Conservation (phyloP, 305 asterid species). For the Solanum hybrid region DNA sequence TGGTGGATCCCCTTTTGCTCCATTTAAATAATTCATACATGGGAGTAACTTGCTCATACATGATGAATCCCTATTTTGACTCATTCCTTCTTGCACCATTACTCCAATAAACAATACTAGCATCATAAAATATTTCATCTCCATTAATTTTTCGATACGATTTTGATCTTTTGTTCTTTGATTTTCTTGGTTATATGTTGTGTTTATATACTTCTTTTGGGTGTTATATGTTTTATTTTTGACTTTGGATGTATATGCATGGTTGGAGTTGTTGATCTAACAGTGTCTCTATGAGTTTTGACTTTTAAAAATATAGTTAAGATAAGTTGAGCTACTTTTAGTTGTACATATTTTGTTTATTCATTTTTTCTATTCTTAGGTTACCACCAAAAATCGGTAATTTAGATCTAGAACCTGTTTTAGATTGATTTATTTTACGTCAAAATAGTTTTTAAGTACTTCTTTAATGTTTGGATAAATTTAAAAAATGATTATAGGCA, state of each 20-base stretch:
- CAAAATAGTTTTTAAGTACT: background rate
- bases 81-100: background rate
- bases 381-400: background rate
- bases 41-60: constrained; percentile 1
- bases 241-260: background rate
- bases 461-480: background rate
- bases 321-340: constrained; percentile 7
- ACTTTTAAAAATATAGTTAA: background rate
- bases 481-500: too few species aligned
- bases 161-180: background rate
- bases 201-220: background rate
- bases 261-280: constrained; percentile 8
- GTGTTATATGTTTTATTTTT: background rate
- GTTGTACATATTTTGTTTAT: background rate
- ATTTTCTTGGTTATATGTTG: background rate
- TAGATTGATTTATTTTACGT: background rate
- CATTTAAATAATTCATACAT: constrained; percentile 4
- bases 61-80: background rate
- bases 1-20: constrained; percentile 1
- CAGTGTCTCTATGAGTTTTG: background rate
- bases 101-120: background rate
- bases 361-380: background rate
- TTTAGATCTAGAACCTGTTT: background rate
- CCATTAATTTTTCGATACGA: background rate
- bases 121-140: background rate